A percentile compares a stretch with the other conserved stretches of the same genome.
Evolutionary conservation across 495 filamentous ascomycete genomes (phyloP).

Genomic region (Coniosporium apollinis): DNA sequence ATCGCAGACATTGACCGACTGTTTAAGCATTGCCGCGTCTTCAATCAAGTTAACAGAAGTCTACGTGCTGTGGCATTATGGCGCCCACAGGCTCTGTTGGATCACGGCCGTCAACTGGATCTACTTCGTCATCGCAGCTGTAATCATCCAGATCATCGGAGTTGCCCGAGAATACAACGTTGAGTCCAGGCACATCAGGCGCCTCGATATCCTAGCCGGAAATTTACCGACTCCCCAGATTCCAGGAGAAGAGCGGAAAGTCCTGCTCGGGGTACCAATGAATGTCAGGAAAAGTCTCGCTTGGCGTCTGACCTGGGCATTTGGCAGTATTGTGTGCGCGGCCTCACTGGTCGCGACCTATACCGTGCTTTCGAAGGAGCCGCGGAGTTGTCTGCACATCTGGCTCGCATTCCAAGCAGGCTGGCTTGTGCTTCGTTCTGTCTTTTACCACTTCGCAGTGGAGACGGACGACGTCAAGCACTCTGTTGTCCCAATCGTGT

Average conservation of each 20-base stretch:
- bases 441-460: not conserved
- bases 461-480: not conserved
- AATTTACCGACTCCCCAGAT: not conserved
- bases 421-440: not conserved
- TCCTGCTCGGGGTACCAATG: not conserved
- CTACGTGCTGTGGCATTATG: not conserved
- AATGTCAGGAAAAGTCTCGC: not conserved
- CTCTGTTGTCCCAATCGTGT: not conserved
- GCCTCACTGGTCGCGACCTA: not conserved
- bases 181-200: not conserved
- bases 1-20: not conserved
- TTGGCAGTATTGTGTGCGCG: not conserved
- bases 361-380: not conserved
- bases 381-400: not conserved
- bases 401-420: not conserved
- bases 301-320: not conserved
- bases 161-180: not conserved
- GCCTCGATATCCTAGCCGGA: not conserved
- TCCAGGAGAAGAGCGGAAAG: not conserved
- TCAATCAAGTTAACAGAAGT: not conserved
- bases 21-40: not conserved
- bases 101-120: not conserved
- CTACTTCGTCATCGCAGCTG: not conserved
- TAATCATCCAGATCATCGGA: not conserved
- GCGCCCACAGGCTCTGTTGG: not conserved